These are phyloP conservation scores for Thecaphora frezii DNA, from an alignment of 1,284 basidiomycete genomes.

Conservation along the genomic window DNA sequence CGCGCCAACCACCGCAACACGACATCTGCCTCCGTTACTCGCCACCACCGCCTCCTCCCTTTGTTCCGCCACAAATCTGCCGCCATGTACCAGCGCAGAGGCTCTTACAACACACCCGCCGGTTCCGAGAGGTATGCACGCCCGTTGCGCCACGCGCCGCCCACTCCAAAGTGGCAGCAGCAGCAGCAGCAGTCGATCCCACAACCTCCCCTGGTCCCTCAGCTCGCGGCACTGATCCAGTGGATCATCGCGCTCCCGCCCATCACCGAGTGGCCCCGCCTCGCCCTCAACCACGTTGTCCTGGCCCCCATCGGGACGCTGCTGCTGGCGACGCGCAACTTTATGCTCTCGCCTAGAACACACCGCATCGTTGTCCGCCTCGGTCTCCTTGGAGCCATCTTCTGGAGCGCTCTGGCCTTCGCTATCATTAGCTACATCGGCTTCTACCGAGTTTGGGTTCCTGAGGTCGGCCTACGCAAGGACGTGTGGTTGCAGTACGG, in stretches of 20 bases:
- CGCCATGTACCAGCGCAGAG: no score
- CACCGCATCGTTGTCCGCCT: conserved; percentile 53
- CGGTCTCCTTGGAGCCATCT: conserved; percentile 44
- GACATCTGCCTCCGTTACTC: no score
- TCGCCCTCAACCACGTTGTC: conserved; percentile 25
- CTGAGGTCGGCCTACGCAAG: conserved; percentile 41
- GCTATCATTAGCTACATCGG: conserved; percentile 53
- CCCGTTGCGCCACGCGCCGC: no score
- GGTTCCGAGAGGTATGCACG: no score
- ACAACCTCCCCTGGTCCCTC: conserved; percentile 25
- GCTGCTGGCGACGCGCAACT: conserved; percentile 19
- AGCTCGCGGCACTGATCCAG: conserved; percentile 24
- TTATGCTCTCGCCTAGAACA: conserved; percentile 48
- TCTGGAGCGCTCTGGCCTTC: conserved; percentile 38
- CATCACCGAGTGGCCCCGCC: conserved; percentile 36
- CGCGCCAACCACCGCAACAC: no score
- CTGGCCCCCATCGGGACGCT: conserved; percentile 31
- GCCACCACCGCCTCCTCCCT: no score
- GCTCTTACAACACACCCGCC: no score
- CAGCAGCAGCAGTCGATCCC: conserved; percentile 19
- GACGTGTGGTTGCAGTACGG: conserved; percentile 54
- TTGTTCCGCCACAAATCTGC: no score
- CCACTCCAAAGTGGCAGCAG: no score
- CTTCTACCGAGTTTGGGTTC: conserved; percentile 57
- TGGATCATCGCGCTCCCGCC: conserved; percentile 40